phyloP scores from a whole-genome alignment of 202 grass and related monocot species.

The Schoenoplectus tabernaemontani region DNA sequence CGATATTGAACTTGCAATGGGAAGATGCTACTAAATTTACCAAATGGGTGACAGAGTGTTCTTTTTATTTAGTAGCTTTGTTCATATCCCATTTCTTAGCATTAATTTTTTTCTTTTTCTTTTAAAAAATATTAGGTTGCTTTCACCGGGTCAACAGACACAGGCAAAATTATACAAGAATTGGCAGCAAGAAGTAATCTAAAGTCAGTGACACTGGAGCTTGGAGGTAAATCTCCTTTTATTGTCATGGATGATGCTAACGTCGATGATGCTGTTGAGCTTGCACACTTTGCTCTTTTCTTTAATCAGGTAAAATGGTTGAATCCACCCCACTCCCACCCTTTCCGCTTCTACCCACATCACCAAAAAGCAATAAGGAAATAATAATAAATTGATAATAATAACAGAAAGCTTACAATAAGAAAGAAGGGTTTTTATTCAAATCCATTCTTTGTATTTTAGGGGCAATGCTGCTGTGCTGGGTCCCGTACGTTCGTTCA shows the following conservation, averaged over 20 bases:
- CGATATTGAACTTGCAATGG: no score
- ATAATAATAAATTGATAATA: no score
- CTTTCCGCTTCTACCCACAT: no score
- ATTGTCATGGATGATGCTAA: slow-evolving; percentile 71
- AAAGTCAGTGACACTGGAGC: slow-evolving; percentile 65
- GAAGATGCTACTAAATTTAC: no score
- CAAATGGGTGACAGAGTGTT: no score
- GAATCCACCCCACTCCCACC: background rate
- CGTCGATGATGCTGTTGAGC: slow-evolving; percentile 59
- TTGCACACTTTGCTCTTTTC: slow-evolving; percentile 52
- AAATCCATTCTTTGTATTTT: background rate
- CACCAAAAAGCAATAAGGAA: background rate
- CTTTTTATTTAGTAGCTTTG: no score
- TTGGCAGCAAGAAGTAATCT: slow-evolving; percentile 57
- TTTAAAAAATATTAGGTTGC: slow-evolving; percentile 27
- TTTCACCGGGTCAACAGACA: slow-evolving; percentile 65
- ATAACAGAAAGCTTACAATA: background rate
- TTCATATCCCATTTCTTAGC: no score
- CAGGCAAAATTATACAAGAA: slow-evolving; percentile 49
- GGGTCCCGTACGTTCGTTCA: slow-evolving; percentile 75
- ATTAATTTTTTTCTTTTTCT: no score
- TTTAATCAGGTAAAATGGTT: slow-evolving; percentile 45
- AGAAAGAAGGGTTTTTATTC: background rate
- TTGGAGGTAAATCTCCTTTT: slow-evolving; percentile 73
- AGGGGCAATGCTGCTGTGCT: slow-evolving; percentile 79